Conservation (phyloP, 257 asterid species). For the Linderniella brevidens region DNA sequence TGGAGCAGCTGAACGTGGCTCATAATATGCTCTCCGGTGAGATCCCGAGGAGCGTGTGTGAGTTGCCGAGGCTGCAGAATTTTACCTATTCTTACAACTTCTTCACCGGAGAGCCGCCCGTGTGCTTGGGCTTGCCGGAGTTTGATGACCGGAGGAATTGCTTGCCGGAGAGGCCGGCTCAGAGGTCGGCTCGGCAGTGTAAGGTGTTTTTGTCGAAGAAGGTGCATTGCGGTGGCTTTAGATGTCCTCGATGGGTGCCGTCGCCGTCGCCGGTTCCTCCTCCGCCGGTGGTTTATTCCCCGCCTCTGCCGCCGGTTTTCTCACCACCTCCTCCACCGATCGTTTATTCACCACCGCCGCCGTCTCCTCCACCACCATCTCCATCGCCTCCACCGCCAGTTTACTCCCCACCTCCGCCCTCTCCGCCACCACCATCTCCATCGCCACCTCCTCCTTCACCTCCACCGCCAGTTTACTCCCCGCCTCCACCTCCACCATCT, state of each 20-base stretch:
- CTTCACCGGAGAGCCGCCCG: slow-evolving; percentile 67
- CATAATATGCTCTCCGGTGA: slow-evolving; percentile 41
- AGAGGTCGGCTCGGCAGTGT: slow-evolving; percentile 43
- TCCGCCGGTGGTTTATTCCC: slow-evolving; percentile 12
- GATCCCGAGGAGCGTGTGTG: slow-evolving; percentile 53
- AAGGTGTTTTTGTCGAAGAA: slow-evolving; percentile 34
- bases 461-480: slow-evolving; percentile 16
- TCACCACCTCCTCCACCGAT: slow-evolving; percentile 25
- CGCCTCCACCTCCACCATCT: slow-evolving; percentile 18
- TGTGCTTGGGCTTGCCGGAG: slow-evolving; percentile 50
- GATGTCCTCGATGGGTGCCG: slow-evolving; percentile 50
- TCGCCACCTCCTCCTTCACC: slow-evolving; percentile 19
- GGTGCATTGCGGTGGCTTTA: slow-evolving; percentile 57
- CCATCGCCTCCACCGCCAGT: slow-evolving; percentile 22
- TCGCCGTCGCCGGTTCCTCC: slow-evolving; percentile 47
- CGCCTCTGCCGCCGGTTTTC: slow-evolving; percentile 15
- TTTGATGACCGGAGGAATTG: slow-evolving; percentile 50
- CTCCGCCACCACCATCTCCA: slow-evolving; percentile 32
- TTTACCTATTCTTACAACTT: slow-evolving; percentile 54
- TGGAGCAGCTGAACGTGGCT: slow-evolving; percentile 76
- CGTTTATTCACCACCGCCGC: slow-evolving; percentile 12
- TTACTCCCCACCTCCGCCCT: slow-evolving; percentile 13
- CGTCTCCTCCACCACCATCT: slow-evolving; percentile 22
- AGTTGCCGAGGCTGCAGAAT: slow-evolving; percentile 46
- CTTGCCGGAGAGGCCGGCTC: slow-evolving; percentile 48